Percentiles rank a stretch among this genome's conserved stretches.
Conservation (phyloP, 306 rosid genomes). For the Quercus glauca region DNA sequence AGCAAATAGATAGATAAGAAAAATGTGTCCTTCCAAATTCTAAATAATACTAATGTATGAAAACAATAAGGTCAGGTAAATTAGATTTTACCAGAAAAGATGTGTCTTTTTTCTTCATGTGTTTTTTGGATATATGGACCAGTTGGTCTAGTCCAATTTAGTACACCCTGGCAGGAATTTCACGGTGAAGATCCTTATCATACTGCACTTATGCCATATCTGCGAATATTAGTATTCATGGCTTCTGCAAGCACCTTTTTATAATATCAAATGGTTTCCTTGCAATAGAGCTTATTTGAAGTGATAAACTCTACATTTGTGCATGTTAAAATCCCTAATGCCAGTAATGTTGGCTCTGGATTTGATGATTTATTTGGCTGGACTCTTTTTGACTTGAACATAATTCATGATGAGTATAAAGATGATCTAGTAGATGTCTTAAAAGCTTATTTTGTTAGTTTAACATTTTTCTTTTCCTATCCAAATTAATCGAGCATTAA, state of each 20-base stretch:
- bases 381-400: slow-evolving; percentile 54
- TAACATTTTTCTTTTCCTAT: background rate
- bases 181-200: background rate
- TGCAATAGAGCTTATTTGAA: background rate
- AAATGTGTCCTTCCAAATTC: background rate
- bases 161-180: background rate
- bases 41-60: background rate
- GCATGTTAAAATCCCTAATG: slow-evolving; percentile 52
- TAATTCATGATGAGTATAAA: slow-evolving; percentile 47
- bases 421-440: slow-evolving; percentile 37
- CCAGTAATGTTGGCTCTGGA: slow-evolving; percentile 46
- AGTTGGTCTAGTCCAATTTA: background rate
- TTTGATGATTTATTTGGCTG: slow-evolving; percentile 44
- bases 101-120: background rate
- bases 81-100: background rate
- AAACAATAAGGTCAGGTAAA: background rate
- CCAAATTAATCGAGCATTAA: background rate
- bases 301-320: slow-evolving; percentile 2
- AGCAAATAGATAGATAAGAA: background rate
- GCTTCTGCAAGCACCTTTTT: slow-evolving; percentile 2
- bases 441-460: slow-evolving; percentile 59
- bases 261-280: background rate
- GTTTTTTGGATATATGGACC: background rate
- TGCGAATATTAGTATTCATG: background rate
- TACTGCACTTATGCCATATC: background rate